Percentiles rank a stretch among this genome's conserved stretches.
phyloP scores from a whole-genome alignment of 1,284 basidiomycete species.

The Moesziomyces aphidis region DNA sequence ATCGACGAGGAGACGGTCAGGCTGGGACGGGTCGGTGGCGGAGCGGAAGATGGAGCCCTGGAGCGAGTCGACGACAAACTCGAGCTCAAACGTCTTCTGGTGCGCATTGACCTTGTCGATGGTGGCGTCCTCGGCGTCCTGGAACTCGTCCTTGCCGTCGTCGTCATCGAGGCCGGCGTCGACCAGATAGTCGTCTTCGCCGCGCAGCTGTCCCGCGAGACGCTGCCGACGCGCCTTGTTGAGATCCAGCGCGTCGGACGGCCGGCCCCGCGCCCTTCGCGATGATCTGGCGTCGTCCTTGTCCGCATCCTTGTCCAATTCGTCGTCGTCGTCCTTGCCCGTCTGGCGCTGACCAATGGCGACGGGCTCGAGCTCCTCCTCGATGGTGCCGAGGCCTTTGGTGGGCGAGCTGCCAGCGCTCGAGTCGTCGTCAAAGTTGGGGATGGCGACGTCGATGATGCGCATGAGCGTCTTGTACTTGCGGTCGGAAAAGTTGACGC shows the following conservation, averaged over 20 bases:
- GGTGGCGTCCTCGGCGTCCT: constrained; percentile 61
- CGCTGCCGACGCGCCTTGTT: constrained; percentile 54
- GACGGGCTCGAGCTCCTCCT: constrained; percentile 42
- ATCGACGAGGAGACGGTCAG: constrained; percentile 81
- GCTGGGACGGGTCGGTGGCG: constrained; percentile 70
- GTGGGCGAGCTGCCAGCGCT: constrained; percentile 13
- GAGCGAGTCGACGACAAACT: constrained; percentile 90
- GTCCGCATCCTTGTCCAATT: constrained; percentile 15
- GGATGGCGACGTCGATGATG: constrained; percentile 90
- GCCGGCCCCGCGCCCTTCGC: constrained; percentile 24
- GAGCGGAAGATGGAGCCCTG: constrained; percentile 84
- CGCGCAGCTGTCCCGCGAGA: constrained; percentile 58
- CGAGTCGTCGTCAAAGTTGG: constrained; percentile 78
- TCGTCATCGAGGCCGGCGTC: constrained; percentile 55
- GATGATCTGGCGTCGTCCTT: constrained; percentile 10
- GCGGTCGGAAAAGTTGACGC: constrained; percentile 92
- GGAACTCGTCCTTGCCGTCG: constrained; percentile 58
- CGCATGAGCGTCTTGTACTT: constrained; percentile 97
- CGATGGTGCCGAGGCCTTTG: constrained; percentile 34
- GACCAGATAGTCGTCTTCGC: constrained; percentile 57
- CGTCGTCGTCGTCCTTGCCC: constrained; percentile 9
- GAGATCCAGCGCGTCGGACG: constrained; percentile 50
- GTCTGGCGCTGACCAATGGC: constrained; percentile 12
- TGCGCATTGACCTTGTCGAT: constrained; percentile 70
- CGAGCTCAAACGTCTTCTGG: constrained; percentile 88